Percentiles rank a stretch among this genome's conserved stretches.
Evolutionary conservation across 2,329 filamentous ascomycete species (phyloP).

Genomic region (Sordariomycetes sp.): DNA sequence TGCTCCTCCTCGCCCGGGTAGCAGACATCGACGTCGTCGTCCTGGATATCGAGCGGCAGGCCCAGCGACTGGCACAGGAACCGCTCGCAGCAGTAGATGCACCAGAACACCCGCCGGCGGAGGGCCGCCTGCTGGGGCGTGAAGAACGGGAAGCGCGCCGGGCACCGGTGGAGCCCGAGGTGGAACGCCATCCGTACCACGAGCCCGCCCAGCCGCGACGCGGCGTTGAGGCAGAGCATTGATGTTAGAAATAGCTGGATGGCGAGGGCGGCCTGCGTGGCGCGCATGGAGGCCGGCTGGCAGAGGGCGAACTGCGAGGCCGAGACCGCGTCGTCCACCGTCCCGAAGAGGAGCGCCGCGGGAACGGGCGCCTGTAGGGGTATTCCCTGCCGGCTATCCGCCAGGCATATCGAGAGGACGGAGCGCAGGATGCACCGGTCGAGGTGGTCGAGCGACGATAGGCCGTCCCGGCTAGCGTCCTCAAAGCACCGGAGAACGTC

Average conservation of each 20-base stretch:
- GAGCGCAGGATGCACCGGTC: slow-evolving; percentile 33
- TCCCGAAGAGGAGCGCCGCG: slow-evolving; percentile 30
- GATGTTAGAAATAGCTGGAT: slow-evolving; percentile 45
- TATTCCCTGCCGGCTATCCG: slow-evolving; percentile 34
- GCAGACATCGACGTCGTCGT: slow-evolving; percentile 49
- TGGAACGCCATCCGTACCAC: slow-evolving; percentile 45
- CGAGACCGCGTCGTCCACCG: slow-evolving; percentile 36
- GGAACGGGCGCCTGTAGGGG: slow-evolving; percentile 22
- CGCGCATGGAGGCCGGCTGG: slow-evolving; percentile 32
- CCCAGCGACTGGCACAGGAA: slow-evolving; percentile 46
- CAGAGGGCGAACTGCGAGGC: slow-evolving; percentile 34
- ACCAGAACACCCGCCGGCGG: slow-evolving; percentile 44
- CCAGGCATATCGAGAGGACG: slow-evolving; percentile 40
- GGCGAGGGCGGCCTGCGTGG: slow-evolving; percentile 38
- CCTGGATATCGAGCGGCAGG: slow-evolving; percentile 40
- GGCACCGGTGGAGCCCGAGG: slow-evolving; percentile 47
- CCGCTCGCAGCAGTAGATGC: slow-evolving; percentile 42
- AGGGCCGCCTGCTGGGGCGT: slow-evolving; percentile 31
- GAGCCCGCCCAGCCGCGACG: slow-evolving; percentile 42
- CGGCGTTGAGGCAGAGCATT: slow-evolving; percentile 44
- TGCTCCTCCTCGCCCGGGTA: slow-evolving; percentile 38
- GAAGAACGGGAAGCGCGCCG: slow-evolving; percentile 39
- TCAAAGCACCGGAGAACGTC: slow-evolving; percentile 36
- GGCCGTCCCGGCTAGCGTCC: slow-evolving; percentile 21
- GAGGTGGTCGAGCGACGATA: slow-evolving; percentile 16